Base-by-base conservation (phyloP, 306 rosid genomes). In the Rosa rugosa region DNA sequence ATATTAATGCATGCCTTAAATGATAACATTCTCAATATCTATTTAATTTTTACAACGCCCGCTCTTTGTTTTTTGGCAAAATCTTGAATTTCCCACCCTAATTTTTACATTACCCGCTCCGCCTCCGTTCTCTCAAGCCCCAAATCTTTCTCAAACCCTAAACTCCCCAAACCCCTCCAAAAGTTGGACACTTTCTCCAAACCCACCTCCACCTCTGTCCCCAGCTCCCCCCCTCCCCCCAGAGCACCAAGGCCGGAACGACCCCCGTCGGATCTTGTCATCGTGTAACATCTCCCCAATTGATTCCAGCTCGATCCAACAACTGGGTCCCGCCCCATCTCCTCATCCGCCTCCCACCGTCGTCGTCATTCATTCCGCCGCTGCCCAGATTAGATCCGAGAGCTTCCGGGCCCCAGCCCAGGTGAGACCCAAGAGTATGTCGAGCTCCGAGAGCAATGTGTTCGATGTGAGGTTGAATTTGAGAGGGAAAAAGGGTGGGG, bases 201-300 rank as follows among this genome's bases (percentile, higher is more conserved):
- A 65, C 86, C 85, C 6, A 67, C 36, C 4, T 69, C 51, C 46
- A n/a, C n/a, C n/a, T n/a, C n/a, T n/a, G 40, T 91, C 97, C 17
- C 92, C 2, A 85, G 66, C 81, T 94, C 97, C 17, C 97, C 98
- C n/a, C n/a, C n/a, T n/a, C n/a, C n/a, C n/a, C 18, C 90, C n/a
- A 85, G 80, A 90, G 90, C 80, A 20, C 90, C 81, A 93, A 91
- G 79, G 86, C 18, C 90, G 93, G 64, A 94, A 91, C 80, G 98
- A 91, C 86, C 97, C 94, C 3, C 91, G 98, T 60, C 85, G 95
- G 89, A 93, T 93, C 94, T 85, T 94, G 65, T 94, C 98, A 1
- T 96, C 98, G 0, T 96, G 98, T 0, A 87, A 97, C 68, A 97
- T 94, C 34, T 94, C 97, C 45, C 98, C 98, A 5, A 89, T 94